Evolutionary conservation across 495 filamentous ascomycete genomes (phyloP).

Genomic region (Aspergillus indologenus): DNA sequence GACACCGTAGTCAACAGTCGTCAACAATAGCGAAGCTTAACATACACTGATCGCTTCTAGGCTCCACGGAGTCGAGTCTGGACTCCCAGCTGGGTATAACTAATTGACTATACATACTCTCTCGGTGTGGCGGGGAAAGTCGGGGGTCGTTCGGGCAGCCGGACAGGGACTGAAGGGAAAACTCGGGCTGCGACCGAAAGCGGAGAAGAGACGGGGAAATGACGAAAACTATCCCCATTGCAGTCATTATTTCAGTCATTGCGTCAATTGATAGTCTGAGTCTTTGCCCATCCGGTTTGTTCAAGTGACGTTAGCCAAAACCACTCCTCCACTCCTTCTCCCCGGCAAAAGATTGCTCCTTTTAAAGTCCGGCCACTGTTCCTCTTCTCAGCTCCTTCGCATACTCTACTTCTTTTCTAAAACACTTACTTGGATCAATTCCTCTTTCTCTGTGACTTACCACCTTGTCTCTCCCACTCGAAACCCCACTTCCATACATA

Average conservation of each 20-base stretch:
- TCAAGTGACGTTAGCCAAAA: conserved; percentile 1
- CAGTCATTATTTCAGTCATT: conserved; percentile 6
- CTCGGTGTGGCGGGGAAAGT: conserved; percentile 1
- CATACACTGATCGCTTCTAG: no score
- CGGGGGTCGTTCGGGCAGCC: conserved; percentile 1
- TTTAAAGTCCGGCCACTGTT: neutral
- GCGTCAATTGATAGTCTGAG: conserved; percentile 3
- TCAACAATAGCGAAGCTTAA: no score
- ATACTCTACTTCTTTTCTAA: neutral
- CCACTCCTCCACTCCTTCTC: no score
- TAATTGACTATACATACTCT: neutral
- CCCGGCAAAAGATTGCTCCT: conserved; percentile 9
- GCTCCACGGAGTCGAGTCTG: no score
- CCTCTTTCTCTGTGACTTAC: conserved; percentile 2
- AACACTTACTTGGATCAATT: neutral
- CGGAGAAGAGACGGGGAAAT: conserved; percentile 1
- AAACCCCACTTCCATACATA: conserved; percentile 6
- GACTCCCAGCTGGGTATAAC: neutral
- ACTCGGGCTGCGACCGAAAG: neutral
- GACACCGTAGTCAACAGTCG: no score
- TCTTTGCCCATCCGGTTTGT: conserved; percentile 1
- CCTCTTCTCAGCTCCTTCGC: neutral
- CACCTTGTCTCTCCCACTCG: neutral
- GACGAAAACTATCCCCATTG: conserved; percentile 2
- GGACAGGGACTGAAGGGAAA: neutral